Conservation (phyloP, 768 basidiomycete genomes). For the Melanogaster broomeanus region DNA sequence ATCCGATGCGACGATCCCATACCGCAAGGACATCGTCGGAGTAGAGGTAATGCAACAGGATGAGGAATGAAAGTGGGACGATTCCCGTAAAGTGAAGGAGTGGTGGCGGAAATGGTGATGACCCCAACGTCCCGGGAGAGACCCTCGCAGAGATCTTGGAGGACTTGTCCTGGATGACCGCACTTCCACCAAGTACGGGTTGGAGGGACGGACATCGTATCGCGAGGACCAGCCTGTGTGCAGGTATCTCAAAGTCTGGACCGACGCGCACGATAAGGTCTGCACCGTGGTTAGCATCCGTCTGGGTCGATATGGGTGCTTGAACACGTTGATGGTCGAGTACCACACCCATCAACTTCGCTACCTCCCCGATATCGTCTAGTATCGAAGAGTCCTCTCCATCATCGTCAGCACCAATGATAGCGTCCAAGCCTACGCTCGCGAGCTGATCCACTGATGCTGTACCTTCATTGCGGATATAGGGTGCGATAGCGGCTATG, state of each 20-base stretch:
- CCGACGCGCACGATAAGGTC: slow-evolving; percentile 58
- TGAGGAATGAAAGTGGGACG: slow-evolving; percentile 65
- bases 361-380: slow-evolving; percentile 36
- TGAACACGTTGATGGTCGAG: slow-evolving; percentile 5
- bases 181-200: slow-evolving; percentile 40
- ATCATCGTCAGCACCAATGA: slow-evolving; percentile 34
- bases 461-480: slow-evolving; percentile 17
- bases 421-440: neutral
- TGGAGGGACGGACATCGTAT: slow-evolving; percentile 54
- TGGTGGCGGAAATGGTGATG: neutral
- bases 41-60: slow-evolving; percentile 86
- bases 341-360: slow-evolving; percentile 21
- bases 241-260: slow-evolving; percentile 50
- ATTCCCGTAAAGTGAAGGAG: slow-evolving; percentile 48
- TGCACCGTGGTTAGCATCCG: slow-evolving; percentile 50
- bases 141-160: slow-evolving; percentile 34
- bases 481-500: slow-evolving; percentile 67
- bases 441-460: neutral
- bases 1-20: slow-evolving; percentile 76
- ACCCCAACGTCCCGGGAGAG: slow-evolving; percentile 3
- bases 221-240: slow-evolving; percentile 66
- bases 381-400: slow-evolving; percentile 38
- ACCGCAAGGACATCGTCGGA: slow-evolving; percentile 79
- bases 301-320: neutral
- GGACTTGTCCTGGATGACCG: slow-evolving; percentile 25